Base-by-base conservation (phyloP, 2,329 filamentous ascomycete genomes). In the Fusarium sp. region DNA sequence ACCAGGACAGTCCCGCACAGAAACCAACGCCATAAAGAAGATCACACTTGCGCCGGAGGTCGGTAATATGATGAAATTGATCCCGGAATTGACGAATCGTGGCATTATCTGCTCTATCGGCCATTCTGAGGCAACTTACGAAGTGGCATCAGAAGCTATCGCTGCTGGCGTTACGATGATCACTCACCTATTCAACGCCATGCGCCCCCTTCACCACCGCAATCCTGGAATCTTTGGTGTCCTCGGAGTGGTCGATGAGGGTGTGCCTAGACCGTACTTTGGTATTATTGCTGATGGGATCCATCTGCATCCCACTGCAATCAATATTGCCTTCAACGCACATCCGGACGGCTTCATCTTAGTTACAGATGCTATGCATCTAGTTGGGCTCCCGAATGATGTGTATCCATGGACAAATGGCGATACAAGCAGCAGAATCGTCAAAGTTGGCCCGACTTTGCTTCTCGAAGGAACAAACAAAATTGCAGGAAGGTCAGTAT, bases 121-220 rank as follows among this genome's bases (percentile, higher is more conserved):
- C 10, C 94, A 97, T 81, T 93, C 93, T 0, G 93, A 96, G 78
- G 92, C 93, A 10, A 93, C 92, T 0, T 97, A 95, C 77, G 92
- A 96, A 78, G 86, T 94, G 76, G 93, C 92, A 2, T 89, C 91
- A 5, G 80, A 83, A 5, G 92, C 92, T 18, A 86, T 96, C 6
- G 83, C 82, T 18, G 85, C 89, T 6, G 93, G 93, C 50, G 93
- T 92, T 3, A 92, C 87, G 46, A 97, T 96, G 93, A 92, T 97
- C 70, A 97, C 94, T 0, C 94, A 97, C 75, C 85, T 97, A 2
- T 97, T 97, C 87, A 97, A 97, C 77, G 94, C 93, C 26, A 97
- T 97, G 93, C 87, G 90, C 2, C 93, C 93, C 18, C 88, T 97
- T 50, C 93, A 96, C 78, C 93, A 98, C 83, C 91, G 94, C 57